Percentiles rank a stretch among this genome's conserved stretches.
Evolutionary conservation across 225 moss, liverwort and hornwort species (phyloP).

Genomic region (Takakia lepidozioides): DNA sequence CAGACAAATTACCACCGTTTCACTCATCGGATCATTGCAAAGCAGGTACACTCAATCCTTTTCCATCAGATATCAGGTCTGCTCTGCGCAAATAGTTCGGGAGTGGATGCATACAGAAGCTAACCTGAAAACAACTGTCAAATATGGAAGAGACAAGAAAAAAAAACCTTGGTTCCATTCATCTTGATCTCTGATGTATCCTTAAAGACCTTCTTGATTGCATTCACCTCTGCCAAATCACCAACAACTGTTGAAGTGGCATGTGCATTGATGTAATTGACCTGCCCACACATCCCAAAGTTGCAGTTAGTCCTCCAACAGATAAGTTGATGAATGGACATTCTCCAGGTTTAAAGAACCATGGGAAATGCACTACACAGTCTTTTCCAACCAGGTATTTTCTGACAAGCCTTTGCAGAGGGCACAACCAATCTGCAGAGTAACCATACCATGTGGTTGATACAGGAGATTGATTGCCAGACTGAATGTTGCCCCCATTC

Average conservation of each 20-base stretch:
- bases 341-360: not conserved
- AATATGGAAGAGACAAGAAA: conserved; percentile 1
- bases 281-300: conserved; percentile 17
- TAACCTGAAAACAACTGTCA: too few species aligned
- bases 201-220: conserved; percentile 88
- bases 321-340: not conserved
- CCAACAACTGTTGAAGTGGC: conserved; percentile 96
- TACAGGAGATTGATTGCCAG: too few species aligned
- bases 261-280: conserved; percentile 97
- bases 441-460: too few species aligned
- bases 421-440: not conserved
- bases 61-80: too few species aligned
- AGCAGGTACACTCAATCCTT: too few species aligned
- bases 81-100: too few species aligned
- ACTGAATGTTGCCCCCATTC: too few species aligned
- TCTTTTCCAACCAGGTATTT: too few species aligned
- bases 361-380: too few species aligned
- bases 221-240: conserved; percentile 94
- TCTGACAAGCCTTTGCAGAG: not conserved
- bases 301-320: not conserved
- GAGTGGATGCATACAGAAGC: too few species aligned
- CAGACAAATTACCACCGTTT: too few species aligned
- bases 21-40: too few species aligned
- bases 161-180: conserved; percentile 77
- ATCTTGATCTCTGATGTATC: conserved; percentile 82